phyloP scores from a whole-genome alignment of 2,329 filamentous ascomycete species.

The Pseudogymnoascus sp. region DNA sequence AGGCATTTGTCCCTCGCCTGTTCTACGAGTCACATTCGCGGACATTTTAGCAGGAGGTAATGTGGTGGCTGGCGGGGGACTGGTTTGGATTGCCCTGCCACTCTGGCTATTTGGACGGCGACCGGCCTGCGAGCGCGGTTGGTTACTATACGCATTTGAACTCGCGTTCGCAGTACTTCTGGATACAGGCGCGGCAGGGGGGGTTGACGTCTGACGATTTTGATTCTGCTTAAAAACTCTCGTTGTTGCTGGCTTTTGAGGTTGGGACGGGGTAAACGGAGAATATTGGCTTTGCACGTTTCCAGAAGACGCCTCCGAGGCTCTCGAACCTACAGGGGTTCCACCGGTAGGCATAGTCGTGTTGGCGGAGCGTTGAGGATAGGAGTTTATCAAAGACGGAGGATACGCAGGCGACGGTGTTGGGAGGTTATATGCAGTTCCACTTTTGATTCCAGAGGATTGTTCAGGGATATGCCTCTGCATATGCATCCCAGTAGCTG shows the following conservation, averaged over 20 bases:
- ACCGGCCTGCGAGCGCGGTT: background rate
- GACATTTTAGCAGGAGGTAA: background rate
- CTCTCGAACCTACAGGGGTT: background rate
- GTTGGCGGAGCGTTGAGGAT: background rate
- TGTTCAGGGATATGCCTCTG: background rate
- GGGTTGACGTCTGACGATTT: background rate
- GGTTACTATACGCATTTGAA: conserved; percentile 2
- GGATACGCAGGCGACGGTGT: conserved; percentile 1
- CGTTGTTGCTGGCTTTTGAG: background rate
- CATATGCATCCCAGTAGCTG: background rate
- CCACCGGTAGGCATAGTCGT: background rate
- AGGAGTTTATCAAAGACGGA: background rate
- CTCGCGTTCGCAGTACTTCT: background rate
- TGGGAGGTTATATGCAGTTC: background rate
- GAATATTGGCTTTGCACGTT: background rate
- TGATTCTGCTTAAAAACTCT: background rate
- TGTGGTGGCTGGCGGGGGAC: background rate
- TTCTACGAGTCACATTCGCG: background rate
- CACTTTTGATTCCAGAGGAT: background rate
- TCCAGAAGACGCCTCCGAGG: background rate
- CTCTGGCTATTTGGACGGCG: background rate
- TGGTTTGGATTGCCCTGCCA: background rate
- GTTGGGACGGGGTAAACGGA: background rate
- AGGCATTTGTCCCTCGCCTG: background rate
- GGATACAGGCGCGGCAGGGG: background rate